Base-by-base conservation (phyloP, 305 asterid genomes). In the Rubia peregrina region DNA sequence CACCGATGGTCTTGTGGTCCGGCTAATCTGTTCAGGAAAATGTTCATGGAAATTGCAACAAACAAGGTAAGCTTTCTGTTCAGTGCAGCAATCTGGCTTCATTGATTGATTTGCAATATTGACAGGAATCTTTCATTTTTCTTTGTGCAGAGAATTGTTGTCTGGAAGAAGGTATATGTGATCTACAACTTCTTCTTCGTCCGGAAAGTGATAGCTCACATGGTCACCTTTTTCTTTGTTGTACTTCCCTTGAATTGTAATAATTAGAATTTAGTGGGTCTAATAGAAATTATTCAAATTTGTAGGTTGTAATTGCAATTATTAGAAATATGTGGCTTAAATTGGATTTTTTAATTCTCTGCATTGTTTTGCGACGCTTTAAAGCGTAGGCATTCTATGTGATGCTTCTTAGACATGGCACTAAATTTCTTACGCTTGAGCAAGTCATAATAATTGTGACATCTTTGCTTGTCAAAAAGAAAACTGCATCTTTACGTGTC, bases 121-220 rank as follows among this genome's bases (percentile, higher is more conserved):
- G 56, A 43, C 11, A 8, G 30, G 48, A 17, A 8, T 19, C 21
- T 51, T 7, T 42, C 2, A 9, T 19, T 67, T 17, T 48, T 21
- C 1, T 67, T 65, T 73, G 68, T 44, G 84, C 91, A 92, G 98
- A 90, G 77, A 89, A 92, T 92, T 38, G 70, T 89, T 2, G 71
- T 92, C 9, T 89, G 88, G 82, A 92, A 92, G 88, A 92, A 92
- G 88, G 75, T 92, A 8, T 92, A 92, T 72, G 93, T 92, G 72
- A 92, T 92, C 81, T 92, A 92, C 85, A 92, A 96, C 84, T 92
- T 92, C 92, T 92, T 92, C 88, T 90, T 93, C n/a, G 98, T 93
- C 38, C 83, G 97, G 44, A 92, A 92, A 78, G 78, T 92, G 84
- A 85, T 90, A 1, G 97, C 98, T 46, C 98, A 93, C 76, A 82